These are phyloP conservation scores for Backusella parvicylindrica DNA, from an alignment of 192 early-diverging fungal genomes.

Conservation along the genomic window DNA sequence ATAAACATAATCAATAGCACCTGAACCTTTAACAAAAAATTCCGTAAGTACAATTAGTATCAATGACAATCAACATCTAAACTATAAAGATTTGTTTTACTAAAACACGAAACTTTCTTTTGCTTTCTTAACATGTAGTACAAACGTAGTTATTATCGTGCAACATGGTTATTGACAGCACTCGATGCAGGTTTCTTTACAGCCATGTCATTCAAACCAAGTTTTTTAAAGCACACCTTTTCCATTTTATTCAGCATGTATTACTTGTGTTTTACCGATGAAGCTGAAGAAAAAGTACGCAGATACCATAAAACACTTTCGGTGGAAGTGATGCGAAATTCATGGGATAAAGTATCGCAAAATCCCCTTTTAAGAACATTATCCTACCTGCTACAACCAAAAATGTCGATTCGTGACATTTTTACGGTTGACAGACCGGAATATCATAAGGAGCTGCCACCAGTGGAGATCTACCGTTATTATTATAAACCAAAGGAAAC, in stretches of 20 bases:
- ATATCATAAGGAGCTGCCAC: conserved; percentile 21
- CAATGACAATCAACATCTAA: no score
- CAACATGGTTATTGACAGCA: conserved; percentile 84
- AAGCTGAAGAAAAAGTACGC: conserved; percentile 82
- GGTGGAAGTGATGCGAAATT: conserved; percentile 78
- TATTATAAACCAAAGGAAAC: conserved; percentile 46
- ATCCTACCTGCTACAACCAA: conserved; percentile 41
- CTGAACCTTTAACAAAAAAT: conserved; percentile 64
- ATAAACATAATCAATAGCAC: conserved; percentile 43
- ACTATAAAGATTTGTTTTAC: background rate
- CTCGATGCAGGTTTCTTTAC: conserved; percentile 94
- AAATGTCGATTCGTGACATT: conserved; percentile 38
- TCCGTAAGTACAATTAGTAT: no score
- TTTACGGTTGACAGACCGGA: conserved; percentile 21
- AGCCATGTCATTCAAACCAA: conserved; percentile 76
- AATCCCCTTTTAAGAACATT: conserved; percentile 63
- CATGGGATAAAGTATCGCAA: conserved; percentile 79
- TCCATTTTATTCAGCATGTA: conserved; percentile 75
- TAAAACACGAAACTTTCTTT: background rate
- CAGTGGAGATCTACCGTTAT: conserved; percentile 47
- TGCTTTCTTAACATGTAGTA: conserved; percentile 51
- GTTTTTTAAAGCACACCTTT: conserved; percentile 69
- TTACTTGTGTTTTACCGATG: conserved; percentile 83
- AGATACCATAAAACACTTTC: conserved; percentile 74
- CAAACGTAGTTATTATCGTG: conserved; percentile 88